Evolutionary conservation across 495 filamentous ascomycete species (phyloP).

Genomic region (Pyrenopolyporus hunteri): DNA sequence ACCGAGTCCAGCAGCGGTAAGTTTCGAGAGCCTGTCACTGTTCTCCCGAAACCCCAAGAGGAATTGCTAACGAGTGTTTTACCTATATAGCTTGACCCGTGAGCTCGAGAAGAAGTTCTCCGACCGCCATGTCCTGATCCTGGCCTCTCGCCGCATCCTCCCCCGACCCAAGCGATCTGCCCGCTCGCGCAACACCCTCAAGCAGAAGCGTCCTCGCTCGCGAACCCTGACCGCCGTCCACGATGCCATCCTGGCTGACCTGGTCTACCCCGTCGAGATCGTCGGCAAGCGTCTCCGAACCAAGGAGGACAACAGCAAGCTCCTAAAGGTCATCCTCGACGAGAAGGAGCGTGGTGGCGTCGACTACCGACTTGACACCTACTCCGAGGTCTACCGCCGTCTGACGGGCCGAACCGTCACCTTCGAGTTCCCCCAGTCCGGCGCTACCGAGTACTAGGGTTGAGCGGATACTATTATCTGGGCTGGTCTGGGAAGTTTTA

Average conservation of each 20-base stretch:
- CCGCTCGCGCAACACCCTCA: slow-evolving; percentile 90
- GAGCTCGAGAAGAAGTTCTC: slow-evolving; percentile 99
- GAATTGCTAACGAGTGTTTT: slow-evolving; percentile 33
- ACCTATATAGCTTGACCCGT: slow-evolving; percentile 79
- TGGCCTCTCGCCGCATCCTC: slow-evolving; percentile 97
- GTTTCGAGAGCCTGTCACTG: slow-evolving; percentile 33
- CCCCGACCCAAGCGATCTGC: slow-evolving; percentile 95
- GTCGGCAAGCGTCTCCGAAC: slow-evolving; percentile 97
- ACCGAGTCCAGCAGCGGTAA: slow-evolving; percentile 99
- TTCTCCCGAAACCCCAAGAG: not conserved
- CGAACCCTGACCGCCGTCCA: slow-evolving; percentile 97
- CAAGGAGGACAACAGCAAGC: slow-evolving; percentile 96
- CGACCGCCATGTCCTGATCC: slow-evolving; percentile 98
- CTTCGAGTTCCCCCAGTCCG: slow-evolving; percentile 96
- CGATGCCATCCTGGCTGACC: slow-evolving; percentile 92
- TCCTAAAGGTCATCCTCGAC: slow-evolving; percentile 96
- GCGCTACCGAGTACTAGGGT: slow-evolving; percentile 75
- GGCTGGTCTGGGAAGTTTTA: slow-evolving; percentile 26
- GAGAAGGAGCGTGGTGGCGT: slow-evolving; percentile 99
- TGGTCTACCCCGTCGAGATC: slow-evolving; percentile 99
- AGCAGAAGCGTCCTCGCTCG: slow-evolving; percentile 96
- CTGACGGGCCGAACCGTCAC: slow-evolving; percentile 91
- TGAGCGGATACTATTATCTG: slow-evolving; percentile 12
- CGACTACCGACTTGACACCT: slow-evolving; percentile 98
- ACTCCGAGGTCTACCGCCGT: slow-evolving; percentile 96